These are phyloP conservation scores for Dendryphion nanum DNA, from an alignment of 2,329 filamentous ascomycete genomes.

Conservation along the genomic window DNA sequence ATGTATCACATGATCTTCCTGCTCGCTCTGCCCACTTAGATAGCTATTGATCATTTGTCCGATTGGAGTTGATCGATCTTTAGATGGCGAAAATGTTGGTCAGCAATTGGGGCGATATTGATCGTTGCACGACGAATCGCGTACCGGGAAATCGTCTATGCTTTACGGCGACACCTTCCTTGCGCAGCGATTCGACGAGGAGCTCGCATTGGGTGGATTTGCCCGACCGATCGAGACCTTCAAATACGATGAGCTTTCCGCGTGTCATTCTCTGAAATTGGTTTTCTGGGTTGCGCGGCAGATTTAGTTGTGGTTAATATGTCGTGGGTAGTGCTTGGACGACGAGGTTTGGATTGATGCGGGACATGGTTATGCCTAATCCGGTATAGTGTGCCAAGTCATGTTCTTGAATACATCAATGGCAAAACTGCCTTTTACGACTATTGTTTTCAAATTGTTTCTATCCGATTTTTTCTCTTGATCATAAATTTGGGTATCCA, in stretches of 20 bases:
- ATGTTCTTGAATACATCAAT: too few species aligned
- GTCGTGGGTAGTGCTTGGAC: too few species aligned
- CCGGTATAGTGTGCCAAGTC: too few species aligned
- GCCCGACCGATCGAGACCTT: conserved; percentile 85
- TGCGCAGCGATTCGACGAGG: conserved; percentile 56
- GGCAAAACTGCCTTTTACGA: too few species aligned
- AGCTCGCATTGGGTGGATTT: conserved; percentile 87
- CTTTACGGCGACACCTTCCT: conserved; percentile 53
- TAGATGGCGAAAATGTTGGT: too few species aligned
- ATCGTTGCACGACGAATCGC: conserved; percentile 2
- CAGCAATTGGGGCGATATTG: neutral
- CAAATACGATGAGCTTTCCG: conserved; percentile 78
- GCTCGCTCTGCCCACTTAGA: conserved; percentile 66
- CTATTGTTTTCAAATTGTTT: too few species aligned
- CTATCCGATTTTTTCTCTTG: too few species aligned
- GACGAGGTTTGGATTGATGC: too few species aligned
- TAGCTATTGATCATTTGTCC: conserved; percentile 86
- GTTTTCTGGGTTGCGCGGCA: too few species aligned
- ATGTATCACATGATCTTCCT: conserved; percentile 88
- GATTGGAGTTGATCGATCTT: conserved; percentile 80
- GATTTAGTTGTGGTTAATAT: too few species aligned
- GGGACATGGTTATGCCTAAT: too few species aligned
- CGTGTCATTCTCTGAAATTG: conserved; percentile 50
- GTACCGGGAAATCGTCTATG: conserved; percentile 67
- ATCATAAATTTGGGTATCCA: too few species aligned